These are phyloP conservation scores for Colletotrichum simmondsii DNA, from an alignment of 2,329 filamentous ascomycete species.

Conservation along the genomic window DNA sequence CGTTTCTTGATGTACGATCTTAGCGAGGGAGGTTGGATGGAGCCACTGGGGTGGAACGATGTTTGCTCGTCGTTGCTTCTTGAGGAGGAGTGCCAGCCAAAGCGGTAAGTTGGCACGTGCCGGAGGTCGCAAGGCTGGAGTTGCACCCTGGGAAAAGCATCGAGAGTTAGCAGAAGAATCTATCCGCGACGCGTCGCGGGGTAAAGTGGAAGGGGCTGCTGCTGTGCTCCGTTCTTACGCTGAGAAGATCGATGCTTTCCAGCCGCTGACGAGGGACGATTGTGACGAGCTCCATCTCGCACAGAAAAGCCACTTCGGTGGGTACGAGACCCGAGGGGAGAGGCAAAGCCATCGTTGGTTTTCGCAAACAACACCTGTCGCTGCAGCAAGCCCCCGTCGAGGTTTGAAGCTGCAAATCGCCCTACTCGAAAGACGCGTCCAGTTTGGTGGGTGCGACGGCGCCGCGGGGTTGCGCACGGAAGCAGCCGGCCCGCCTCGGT, in stretches of 20 bases:
- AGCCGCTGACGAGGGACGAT: slow-evolving; percentile 91
- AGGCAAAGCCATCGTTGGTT: slow-evolving; percentile 58
- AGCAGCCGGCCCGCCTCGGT: slow-evolving; percentile 12
- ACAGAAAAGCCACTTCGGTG: slow-evolving; percentile 90
- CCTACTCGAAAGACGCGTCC: background rate
- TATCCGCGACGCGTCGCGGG: slow-evolving; percentile 20
- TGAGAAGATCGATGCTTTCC: slow-evolving; percentile 85
- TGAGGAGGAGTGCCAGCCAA: slow-evolving; percentile 95
- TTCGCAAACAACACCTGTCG: background rate
- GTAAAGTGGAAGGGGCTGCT: background rate
- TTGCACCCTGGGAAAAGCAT: slow-evolving; percentile 71
- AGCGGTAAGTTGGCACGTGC: slow-evolving; percentile 84
- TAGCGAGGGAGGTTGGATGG: slow-evolving; percentile 76
- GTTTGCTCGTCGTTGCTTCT: slow-evolving; percentile 93
- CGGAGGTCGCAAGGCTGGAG: slow-evolving; percentile 81
- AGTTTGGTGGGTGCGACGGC: slow-evolving; percentile 13
- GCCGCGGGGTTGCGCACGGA: slow-evolving; percentile 14
- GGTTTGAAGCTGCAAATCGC: background rate
- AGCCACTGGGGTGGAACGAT: slow-evolving; percentile 94
- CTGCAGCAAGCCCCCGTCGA: background rate
- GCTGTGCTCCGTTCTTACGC: slow-evolving; percentile 67
- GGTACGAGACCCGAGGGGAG: slow-evolving; percentile 74
- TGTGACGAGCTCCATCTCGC: slow-evolving; percentile 97
- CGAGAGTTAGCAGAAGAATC: background rate
- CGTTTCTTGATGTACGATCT: slow-evolving; percentile 85